phyloP scores from a whole-genome alignment of 129 eudicot species.

The Calendula officinalis region DNA sequence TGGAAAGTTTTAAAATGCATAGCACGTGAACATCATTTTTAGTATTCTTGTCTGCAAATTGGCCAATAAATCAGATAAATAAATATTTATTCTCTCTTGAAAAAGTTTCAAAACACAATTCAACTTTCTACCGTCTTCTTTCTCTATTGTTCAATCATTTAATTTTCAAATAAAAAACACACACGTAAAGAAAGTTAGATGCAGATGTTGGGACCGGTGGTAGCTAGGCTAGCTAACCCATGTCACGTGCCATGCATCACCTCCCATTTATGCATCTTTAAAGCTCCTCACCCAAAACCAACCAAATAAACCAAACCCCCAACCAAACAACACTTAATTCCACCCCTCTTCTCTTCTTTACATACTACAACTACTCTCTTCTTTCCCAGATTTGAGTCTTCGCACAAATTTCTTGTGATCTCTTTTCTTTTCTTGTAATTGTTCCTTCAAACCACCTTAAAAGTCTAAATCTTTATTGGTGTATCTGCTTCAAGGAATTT shows the following conservation, averaged over 20 bases:
- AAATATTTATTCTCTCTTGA: background rate
- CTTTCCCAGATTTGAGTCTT: slow-evolving; percentile 25
- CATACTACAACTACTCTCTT: slow-evolving; percentile 16
- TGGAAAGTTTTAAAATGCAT: background rate
- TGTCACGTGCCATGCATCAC: slow-evolving; percentile 25
- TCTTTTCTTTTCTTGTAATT: background rate
- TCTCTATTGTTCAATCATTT: background rate
- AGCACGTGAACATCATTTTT: background rate
- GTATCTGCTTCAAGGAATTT: background rate
- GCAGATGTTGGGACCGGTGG: background rate
- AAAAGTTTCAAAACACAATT: background rate
- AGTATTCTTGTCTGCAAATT: slow-evolving; percentile 1
- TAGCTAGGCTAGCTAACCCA: slow-evolving; percentile 2
- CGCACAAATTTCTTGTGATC: background rate
- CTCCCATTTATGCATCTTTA: slow-evolving; percentile 28
- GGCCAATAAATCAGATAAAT: background rate
- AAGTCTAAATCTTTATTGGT: slow-evolving; percentile 1
- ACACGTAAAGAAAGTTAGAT: slow-evolving; percentile 7
- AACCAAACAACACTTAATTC: slow-evolving; percentile 37
- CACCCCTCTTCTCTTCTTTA: background rate
- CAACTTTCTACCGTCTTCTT: background rate
- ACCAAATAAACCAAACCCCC: slow-evolving; percentile 42
- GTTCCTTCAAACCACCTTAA: slow-evolving; percentile 7
- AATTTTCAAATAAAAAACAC: slow-evolving; percentile 4
- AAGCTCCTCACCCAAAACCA: slow-evolving; percentile 32